Conservation (phyloP, 805 yeast genomes). For the Millerozyma acaciae region DNA sequence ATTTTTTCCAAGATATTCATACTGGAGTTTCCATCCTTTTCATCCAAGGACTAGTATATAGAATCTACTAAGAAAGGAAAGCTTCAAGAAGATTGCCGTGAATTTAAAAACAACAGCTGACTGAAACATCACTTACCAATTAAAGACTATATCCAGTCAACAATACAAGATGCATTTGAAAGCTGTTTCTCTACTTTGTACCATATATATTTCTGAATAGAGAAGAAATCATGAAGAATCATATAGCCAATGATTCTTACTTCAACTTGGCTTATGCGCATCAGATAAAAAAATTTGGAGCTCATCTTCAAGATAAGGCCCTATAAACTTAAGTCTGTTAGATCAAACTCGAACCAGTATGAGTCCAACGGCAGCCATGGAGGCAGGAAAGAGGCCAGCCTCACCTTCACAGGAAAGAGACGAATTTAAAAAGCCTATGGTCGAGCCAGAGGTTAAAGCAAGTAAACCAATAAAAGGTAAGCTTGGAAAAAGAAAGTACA, state of each 20-base stretch:
- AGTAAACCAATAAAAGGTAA: slow-evolving; percentile 17
- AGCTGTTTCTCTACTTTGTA: too few relatives aligned
- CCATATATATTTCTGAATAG: too few relatives aligned
- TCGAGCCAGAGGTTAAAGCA: not conserved
- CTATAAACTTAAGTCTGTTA: not conserved
- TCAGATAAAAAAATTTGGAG: slow-evolving; percentile 1
- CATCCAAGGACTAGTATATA: too few relatives aligned
- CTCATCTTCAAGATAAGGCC: slow-evolving; percentile 1
- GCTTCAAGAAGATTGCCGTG: too few relatives aligned
- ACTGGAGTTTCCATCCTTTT: too few relatives aligned
- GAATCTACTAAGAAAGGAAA: too few relatives aligned
- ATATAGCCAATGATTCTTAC: slow-evolving; percentile 5
- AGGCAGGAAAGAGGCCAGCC: slow-evolving; percentile 10
- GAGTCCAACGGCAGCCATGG: slow-evolving; percentile 6
- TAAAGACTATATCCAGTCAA: too few relatives aligned
- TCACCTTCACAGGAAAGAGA: slow-evolving; percentile 5
- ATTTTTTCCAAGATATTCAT: too few relatives aligned
- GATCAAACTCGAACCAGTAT: not conserved
- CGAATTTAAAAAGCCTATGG: slow-evolving; percentile 3
- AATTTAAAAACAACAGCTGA: too few relatives aligned
- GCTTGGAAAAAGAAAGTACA: slow-evolving; percentile 47
- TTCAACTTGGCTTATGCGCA: slow-evolving; percentile 3
- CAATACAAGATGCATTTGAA: too few relatives aligned
- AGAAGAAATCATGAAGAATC: too few relatives aligned
- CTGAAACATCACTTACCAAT: too few relatives aligned